A percentile compares a stretch with the other conserved stretches of the same genome.
Evolutionary conservation across 2,329 filamentous ascomycete species (phyloP).

Genomic region (Hypoxylon sp.): DNA sequence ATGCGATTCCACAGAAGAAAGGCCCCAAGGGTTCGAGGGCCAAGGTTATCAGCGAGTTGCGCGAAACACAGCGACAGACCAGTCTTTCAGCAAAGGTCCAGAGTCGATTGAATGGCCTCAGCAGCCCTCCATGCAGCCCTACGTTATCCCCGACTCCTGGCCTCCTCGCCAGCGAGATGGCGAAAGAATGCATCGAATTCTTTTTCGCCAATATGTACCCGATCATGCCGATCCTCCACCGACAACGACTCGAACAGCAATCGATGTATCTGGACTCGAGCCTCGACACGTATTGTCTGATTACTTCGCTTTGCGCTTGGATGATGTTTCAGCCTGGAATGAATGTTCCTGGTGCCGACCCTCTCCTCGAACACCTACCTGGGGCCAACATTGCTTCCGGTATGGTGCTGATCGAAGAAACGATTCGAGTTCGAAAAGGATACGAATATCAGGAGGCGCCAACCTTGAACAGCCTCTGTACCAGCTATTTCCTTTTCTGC

Average conservation of each 20-base stretch:
- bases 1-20: slow-evolving; percentile 82
- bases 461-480: slow-evolving; percentile 72
- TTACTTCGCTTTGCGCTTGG: slow-evolving; percentile 76
- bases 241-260: slow-evolving; percentile 70
- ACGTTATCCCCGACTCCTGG: slow-evolving; percentile 70
- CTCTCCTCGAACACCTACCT: slow-evolving; percentile 69
- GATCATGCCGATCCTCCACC: slow-evolving; percentile 74
- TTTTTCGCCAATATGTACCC: slow-evolving; percentile 78
- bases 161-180: slow-evolving; percentile 72
- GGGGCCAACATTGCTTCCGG: slow-evolving; percentile 75
- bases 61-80: slow-evolving; percentile 77
- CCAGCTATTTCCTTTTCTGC: slow-evolving; percentile 85
- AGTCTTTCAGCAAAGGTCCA: slow-evolving; percentile 74
- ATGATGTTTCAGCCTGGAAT: slow-evolving; percentile 80
- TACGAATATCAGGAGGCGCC: slow-evolving; percentile 72
- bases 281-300: slow-evolving; percentile 74
- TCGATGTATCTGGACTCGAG: slow-evolving; percentile 73
- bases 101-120: slow-evolving; percentile 70
- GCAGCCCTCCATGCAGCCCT: slow-evolving; percentile 63
- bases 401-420: slow-evolving; percentile 77
- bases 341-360: slow-evolving; percentile 70
- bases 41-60: slow-evolving; percentile 81
- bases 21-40: slow-evolving; percentile 81
- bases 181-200: slow-evolving; percentile 77
- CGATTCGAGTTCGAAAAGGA: slow-evolving; percentile 73